A percentile compares a stretch with the other conserved stretches of the same genome.
Conservation (phyloP, 345 rosid species). For the Dipteronia sinensis region DNA sequence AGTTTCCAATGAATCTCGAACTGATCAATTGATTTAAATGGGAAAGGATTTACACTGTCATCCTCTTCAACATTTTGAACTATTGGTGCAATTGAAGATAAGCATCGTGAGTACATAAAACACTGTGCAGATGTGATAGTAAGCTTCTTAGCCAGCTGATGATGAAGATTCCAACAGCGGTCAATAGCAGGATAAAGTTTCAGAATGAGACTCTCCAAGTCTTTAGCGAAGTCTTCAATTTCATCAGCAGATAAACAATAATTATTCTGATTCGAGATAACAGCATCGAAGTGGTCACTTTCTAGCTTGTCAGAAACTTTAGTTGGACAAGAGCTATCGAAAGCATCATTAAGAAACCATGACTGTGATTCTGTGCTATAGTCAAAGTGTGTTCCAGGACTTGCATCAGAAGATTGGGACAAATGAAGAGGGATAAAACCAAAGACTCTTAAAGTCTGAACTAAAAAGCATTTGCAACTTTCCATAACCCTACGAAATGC, state of each 20-base stretch:
- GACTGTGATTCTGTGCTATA: constrained; percentile 31
- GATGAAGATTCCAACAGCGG: constrained; percentile 67
- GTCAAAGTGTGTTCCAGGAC: constrained; percentile 23
- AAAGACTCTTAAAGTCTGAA: constrained; percentile 39
- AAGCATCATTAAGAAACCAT: constrained; percentile 54
- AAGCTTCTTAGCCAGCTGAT: constrained; percentile 59
- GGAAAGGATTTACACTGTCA: constrained; percentile 29
- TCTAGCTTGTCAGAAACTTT: constrained; percentile 37
- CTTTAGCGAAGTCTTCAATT: constrained; percentile 50
- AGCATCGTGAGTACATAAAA: constrained; percentile 55
- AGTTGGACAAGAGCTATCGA: constrained; percentile 23
- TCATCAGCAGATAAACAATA: constrained; percentile 46
- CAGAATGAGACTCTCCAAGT: constrained; percentile 47
- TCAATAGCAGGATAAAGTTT: constrained; percentile 58
- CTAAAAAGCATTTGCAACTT: constrained; percentile 56
- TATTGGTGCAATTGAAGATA: constrained; percentile 44
- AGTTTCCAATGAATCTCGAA: constrained; percentile 45
- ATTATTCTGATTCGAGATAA: constrained; percentile 25
- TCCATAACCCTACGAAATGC: constrained; percentile 63
- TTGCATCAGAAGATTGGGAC: constrained; percentile 28
- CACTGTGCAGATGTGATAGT: constrained; percentile 56
- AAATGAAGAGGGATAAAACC: constrained; percentile 50
- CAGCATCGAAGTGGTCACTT: constrained; percentile 27
- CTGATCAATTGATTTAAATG: constrained; percentile 36
- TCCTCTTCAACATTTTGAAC: constrained; percentile 40